Percentiles rank a stretch among this genome's conserved stretches.
Evolutionary conservation across 768 basidiomycete genomes (phyloP).

Genomic region (Leccinum fibrillosum): DNA sequence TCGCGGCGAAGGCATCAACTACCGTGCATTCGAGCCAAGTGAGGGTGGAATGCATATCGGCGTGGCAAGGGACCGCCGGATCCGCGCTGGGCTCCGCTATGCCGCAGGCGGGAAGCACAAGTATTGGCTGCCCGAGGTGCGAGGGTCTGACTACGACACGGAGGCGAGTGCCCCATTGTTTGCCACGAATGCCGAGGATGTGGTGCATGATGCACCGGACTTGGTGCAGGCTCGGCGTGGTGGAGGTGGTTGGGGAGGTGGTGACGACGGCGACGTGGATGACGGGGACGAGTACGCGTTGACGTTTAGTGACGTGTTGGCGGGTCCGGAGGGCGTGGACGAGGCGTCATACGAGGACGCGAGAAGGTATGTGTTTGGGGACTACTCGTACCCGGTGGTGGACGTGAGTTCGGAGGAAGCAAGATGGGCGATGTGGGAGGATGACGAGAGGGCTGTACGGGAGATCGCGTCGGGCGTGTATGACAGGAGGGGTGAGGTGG

Average conservation of each 20-base stretch:
- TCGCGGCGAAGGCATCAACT: slow-evolving; percentile 88
- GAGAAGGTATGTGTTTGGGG: slow-evolving; percentile 79
- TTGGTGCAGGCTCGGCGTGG: slow-evolving; percentile 33
- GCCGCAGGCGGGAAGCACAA: slow-evolving; percentile 86
- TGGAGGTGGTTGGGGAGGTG: neutral
- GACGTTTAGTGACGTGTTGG: slow-evolving; percentile 25
- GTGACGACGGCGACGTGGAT: slow-evolving; percentile 29
- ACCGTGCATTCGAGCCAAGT: slow-evolving; percentile 94
- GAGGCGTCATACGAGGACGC: slow-evolving; percentile 77
- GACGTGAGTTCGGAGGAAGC: slow-evolving; percentile 69
- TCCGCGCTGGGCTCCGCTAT: slow-evolving; percentile 90
- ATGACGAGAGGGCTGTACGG: slow-evolving; percentile 28
- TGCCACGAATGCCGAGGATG: slow-evolving; percentile 54
- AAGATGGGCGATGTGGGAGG: slow-evolving; percentile 28
- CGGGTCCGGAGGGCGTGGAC: slow-evolving; percentile 60
- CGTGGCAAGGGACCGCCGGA: slow-evolving; percentile 77
- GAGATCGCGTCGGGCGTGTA: slow-evolving; percentile 19
- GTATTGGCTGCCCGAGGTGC: slow-evolving; percentile 88
- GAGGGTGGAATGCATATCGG: slow-evolving; percentile 94
- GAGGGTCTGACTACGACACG: slow-evolving; percentile 36
- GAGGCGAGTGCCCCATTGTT: slow-evolving; percentile 78
- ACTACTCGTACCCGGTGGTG: slow-evolving; percentile 86
- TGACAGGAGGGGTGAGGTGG: neutral
- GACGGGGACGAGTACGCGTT: slow-evolving; percentile 36
- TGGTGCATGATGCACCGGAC: slow-evolving; percentile 65